phyloP scores from a whole-genome alignment of 208 protist genomes.

The Acanthamoeba castellanii region DNA sequence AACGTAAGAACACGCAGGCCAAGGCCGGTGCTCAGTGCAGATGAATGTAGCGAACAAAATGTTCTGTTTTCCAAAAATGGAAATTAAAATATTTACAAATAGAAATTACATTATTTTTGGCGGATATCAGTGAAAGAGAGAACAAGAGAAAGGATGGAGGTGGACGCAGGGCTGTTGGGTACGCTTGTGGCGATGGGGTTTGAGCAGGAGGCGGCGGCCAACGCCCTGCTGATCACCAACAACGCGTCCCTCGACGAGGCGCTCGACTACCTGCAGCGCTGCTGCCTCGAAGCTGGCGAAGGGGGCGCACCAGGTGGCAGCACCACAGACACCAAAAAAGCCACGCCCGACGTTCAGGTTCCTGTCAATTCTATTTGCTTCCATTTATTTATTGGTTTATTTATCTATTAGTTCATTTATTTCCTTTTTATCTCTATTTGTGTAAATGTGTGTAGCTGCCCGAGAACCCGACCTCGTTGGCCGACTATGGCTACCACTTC shows the following conservation, averaged over 20 bases:
- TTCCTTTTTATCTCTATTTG: background rate
- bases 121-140: background rate
- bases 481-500: constrained; percentile 23
- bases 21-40: too few relatives aligned
- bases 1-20: background rate
- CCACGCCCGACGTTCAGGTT: too few relatives aligned
- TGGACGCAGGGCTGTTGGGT: background rate
- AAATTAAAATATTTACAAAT: too few relatives aligned
- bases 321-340: background rate
- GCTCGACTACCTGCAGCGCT: constrained; percentile 6
- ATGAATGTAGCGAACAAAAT: too few relatives aligned
- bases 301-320: background rate
- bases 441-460: background rate
- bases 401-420: too few relatives aligned
- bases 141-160: background rate
- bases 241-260: constrained; percentile 25
- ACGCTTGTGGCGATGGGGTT: background rate
- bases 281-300: background rate
- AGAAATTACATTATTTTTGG: too few relatives aligned
- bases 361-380: too few relatives aligned
- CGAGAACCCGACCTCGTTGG: constrained; percentile 13
- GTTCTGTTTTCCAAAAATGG: too few relatives aligned
- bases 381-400: too few relatives aligned
- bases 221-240: background rate
- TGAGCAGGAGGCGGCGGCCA: background rate